phyloP scores from a whole-genome alignment of 164 flowering plant species.

The Chloranthus sessilifolius region DNA sequence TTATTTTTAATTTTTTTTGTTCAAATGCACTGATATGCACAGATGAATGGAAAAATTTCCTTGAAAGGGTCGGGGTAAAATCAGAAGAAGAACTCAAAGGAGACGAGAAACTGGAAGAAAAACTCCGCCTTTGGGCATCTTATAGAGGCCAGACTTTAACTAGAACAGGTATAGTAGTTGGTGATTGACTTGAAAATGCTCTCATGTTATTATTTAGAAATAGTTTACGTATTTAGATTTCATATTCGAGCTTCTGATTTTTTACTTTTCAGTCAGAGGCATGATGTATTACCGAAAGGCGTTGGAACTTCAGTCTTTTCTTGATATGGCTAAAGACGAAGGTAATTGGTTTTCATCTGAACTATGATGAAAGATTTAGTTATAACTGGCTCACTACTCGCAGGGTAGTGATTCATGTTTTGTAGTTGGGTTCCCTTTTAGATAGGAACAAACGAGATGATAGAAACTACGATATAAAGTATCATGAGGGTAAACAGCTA shows the following conservation, averaged over 20 bases:
- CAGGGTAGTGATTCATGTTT: not conserved
- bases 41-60: slow-evolving; percentile 97
- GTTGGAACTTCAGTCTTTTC: slow-evolving; percentile 96
- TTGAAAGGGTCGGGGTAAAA: slow-evolving; percentile 52
- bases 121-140: slow-evolving; percentile 95
- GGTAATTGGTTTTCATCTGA: slow-evolving; percentile 34
- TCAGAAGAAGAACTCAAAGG: slow-evolving; percentile 61
- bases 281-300: slow-evolving; percentile 99
- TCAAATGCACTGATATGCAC: slow-evolving; percentile 7
- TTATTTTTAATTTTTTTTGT: not conserved
- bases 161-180: slow-evolving; percentile 54
- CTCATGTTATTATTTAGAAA: too few species aligned
- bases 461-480: too few species aligned
- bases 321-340: slow-evolving; percentile 90
- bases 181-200: not conserved
- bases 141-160: slow-evolving; percentile 94
- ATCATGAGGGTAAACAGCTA: too few species aligned
- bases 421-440: not conserved
- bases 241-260: too few species aligned
- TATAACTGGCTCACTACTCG: not conserved
- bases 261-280: slow-evolving; percentile 91
- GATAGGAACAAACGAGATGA: too few species aligned
- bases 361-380: not conserved
- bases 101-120: slow-evolving; percentile 49
- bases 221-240: too few species aligned